Base-by-base conservation (phyloP, 495 filamentous ascomycete genomes). In the Aspergillus avenaceus region DNA sequence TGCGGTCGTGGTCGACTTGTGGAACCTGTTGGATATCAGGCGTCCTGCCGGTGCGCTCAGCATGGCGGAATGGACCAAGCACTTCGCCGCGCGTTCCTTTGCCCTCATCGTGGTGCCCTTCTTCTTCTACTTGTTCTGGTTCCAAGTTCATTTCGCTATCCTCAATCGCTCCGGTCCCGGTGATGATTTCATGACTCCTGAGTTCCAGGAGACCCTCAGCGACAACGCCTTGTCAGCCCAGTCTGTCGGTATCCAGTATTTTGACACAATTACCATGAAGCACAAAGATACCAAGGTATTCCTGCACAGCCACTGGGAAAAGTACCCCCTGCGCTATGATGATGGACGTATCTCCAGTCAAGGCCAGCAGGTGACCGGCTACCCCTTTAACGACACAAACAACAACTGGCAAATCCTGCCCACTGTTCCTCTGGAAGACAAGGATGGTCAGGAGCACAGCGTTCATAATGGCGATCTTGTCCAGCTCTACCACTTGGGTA, bases 71-170 rank as follows among this genome's bases (percentile, higher is more conserved):
- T 97, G 96, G 71, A 79, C 77, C 43, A 92, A 95, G 74, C 93
- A 98, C 66, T 92, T 98, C 62, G 80, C 72, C 8, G 93, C 93
- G 57, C 88, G 93, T 24, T 78, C 81, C 13, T 75, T 93, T 56
- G 90, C 84, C 8, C 75, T 98, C 29, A 88, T 97, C 56, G 59
- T 95, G 36, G 79, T 97, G 42, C 93, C 93, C 28, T 96, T 97
- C 80, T 78, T 97, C 57, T 93, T 97, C 70, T 98, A 97, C 66
- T 80, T 98, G 24, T 98, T 98, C 77, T 98, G 95, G 95, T 98
- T 98, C 83, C 93, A 97, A 75, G 91, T 97, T 25, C 93, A 98
- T 70, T 97, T 98, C 65, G 78, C 90, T 21, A 88, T 98, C 59
- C 77, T 98, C 45, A 86, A 74, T 32, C 80, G 85, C 42, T 97